Evolutionary conservation across 129 eudicot genomes (phyloP).

Genomic region (Centella asiatica): DNA sequence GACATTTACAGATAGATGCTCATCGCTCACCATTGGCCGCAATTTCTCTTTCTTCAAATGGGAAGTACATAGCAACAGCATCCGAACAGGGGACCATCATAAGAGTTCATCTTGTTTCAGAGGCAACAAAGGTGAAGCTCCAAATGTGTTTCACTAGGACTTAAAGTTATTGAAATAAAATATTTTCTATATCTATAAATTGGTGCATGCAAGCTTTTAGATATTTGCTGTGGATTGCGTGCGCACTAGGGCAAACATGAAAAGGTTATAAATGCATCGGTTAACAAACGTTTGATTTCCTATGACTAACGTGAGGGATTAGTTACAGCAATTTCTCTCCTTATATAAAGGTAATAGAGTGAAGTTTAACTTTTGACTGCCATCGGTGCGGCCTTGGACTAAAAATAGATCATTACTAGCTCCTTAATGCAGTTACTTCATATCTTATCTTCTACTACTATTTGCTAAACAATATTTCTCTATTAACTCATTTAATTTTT

Average conservation of each 20-base stretch:
- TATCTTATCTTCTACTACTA: too few species aligned
- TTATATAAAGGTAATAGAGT: too few species aligned
- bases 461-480: too few species aligned
- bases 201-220: neutral
- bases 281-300: too few species aligned
- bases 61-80: slow-evolving; percentile 90
- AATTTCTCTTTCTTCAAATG: slow-evolving; percentile 73
- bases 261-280: too few species aligned
- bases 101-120: slow-evolving; percentile 83
- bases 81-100: slow-evolving; percentile 94
- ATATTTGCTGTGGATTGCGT: too few species aligned
- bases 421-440: too few species aligned
- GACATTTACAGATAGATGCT: slow-evolving; percentile 62
- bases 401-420: too few species aligned
- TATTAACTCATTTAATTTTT: too few species aligned
- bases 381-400: too few species aligned
- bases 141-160: slow-evolving; percentile 1
- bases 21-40: slow-evolving; percentile 78
- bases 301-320: neutral
- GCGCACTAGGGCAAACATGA: too few species aligned
- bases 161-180: neutral
- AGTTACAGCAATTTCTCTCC: neutral
- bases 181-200: neutral
- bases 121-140: slow-evolving; percentile 70
- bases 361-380: too few species aligned